A percentile compares a stretch with the other conserved stretches of the same genome.
Evolutionary conservation across 306 rosid species (phyloP).

Genomic region (Prosopis cineraria): DNA sequence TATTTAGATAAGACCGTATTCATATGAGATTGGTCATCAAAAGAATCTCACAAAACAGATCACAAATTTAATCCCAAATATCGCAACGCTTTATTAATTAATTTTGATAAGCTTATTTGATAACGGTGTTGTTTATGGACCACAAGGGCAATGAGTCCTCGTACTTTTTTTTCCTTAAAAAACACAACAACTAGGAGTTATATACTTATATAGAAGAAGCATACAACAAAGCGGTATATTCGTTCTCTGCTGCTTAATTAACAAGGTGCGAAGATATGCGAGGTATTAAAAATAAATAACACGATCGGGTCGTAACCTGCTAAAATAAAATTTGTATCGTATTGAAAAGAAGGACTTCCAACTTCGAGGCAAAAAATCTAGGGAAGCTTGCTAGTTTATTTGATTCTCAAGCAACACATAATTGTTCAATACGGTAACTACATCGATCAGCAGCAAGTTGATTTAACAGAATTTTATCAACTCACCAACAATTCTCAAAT

Average conservation of each 20-base stretch:
- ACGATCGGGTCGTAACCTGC: constrained; percentile 18
- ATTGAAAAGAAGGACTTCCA: background rate
- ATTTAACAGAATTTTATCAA: background rate
- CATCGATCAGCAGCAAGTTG: background rate
- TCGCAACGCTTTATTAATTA: background rate
- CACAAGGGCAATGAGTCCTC: constrained; percentile 16
- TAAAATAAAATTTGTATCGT: constrained; percentile 10
- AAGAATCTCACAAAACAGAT: constrained; percentile 38
- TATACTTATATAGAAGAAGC: background rate
- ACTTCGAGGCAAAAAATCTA: background rate
- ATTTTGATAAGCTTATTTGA: background rate
- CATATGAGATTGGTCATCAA: constrained; percentile 1
- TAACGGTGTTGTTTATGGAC: constrained; percentile 20
- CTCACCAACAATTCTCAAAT: background rate
- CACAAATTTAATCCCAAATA: constrained; percentile 1
- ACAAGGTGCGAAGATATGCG: constrained; percentile 37
- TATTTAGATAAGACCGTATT: constrained; percentile 18
- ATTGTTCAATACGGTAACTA: background rate
- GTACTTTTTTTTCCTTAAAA: background rate
- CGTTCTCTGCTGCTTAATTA: constrained; percentile 24
- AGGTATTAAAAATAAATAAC: constrained; percentile 17
- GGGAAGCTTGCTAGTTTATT: background rate
- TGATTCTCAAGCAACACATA: background rate
- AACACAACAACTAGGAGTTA: background rate
- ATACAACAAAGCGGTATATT: background rate